These are phyloP conservation scores for Fusarium verticillioides DNA, from an alignment of 2,329 filamentous ascomycete genomes.

Conservation along the genomic window DNA sequence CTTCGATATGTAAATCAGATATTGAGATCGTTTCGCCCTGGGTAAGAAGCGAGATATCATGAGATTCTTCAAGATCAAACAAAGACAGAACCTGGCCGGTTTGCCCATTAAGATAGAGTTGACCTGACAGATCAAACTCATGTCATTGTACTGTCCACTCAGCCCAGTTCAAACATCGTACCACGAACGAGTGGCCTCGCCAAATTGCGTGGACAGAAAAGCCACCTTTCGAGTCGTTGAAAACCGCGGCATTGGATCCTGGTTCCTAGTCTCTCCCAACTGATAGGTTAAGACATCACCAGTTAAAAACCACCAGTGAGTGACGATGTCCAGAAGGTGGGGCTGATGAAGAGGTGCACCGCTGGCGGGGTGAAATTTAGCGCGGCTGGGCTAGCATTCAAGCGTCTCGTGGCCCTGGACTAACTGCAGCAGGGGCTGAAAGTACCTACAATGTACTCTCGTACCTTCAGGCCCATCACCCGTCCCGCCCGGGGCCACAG, in stretches of 20 bases:
- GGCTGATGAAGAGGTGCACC: conserved; percentile 8
- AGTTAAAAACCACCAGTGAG: conserved; percentile 36
- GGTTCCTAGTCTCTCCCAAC: conserved; percentile 19
- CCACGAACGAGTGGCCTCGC: neutral
- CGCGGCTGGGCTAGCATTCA: conserved; percentile 18
- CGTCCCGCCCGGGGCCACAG: conserved; percentile 34
- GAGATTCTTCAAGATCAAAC: neutral
- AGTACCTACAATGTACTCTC: conserved; percentile 35
- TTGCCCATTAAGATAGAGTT: conserved; percentile 27
- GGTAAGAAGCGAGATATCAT: neutral
- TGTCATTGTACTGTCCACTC: neutral
- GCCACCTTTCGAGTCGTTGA: conserved; percentile 14
- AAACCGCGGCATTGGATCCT: conserved; percentile 27
- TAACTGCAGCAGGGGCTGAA: conserved; percentile 3
- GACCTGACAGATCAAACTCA: conserved; percentile 15
- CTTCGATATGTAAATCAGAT: neutral
- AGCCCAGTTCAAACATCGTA: conserved; percentile 4
- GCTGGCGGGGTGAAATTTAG: conserved; percentile 1
- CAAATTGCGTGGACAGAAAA: neutral
- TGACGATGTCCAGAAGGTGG: conserved; percentile 11
- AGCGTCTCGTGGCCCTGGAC: conserved; percentile 24
- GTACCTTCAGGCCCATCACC: conserved; percentile 16
- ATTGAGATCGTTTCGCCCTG: neutral
- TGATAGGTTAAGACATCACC: conserved; percentile 34
- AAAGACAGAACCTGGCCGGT: neutral